These are phyloP conservation scores for Hypomyces rosellus DNA, from an alignment of 2,329 filamentous ascomycete species.

Conservation along the genomic window DNA sequence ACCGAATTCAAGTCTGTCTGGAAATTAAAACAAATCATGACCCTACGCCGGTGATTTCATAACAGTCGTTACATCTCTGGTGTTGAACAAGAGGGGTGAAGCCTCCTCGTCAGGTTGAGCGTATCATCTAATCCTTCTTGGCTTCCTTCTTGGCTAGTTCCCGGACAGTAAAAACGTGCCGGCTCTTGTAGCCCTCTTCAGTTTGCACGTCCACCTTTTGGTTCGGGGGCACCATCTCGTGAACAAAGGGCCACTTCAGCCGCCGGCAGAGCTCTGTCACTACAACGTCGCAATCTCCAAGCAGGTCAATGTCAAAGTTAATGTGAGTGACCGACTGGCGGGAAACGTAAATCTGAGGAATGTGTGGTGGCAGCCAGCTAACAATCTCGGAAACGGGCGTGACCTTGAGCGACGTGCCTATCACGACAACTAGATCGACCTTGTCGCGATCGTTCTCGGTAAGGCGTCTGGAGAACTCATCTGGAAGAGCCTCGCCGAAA, in stretches of 20 bases:
- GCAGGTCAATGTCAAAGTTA: constrained; percentile 90
- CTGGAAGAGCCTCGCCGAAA: constrained; percentile 85
- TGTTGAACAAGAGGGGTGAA: neutral
- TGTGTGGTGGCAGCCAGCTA: constrained; percentile 66
- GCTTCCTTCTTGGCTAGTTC: constrained; percentile 3
- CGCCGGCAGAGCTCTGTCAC: constrained; percentile 79
- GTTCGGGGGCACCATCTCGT: constrained; percentile 73
- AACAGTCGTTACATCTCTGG: neutral
- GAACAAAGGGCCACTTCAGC: constrained; percentile 71
- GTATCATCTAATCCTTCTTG: neutral
- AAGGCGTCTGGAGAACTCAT: constrained; percentile 73
- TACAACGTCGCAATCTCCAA: constrained; percentile 92
- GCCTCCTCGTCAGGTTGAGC: no score
- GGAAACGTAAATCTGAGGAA: constrained; percentile 88
- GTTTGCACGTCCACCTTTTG: constrained; percentile 53
- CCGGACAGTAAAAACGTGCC: constrained; percentile 30
- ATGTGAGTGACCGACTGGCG: constrained; percentile 79
- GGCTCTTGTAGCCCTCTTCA: constrained; percentile 28
- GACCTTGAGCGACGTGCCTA: constrained; percentile 93
- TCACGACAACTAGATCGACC: constrained; percentile 88
- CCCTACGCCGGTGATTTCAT: no score
- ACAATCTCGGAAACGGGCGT: constrained; percentile 91
- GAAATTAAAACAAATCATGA: no score
- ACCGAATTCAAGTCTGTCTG: no score
- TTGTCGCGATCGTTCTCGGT: constrained; percentile 72